A percentile compares a stretch with the other conserved stretches of the same genome.
These are phyloP conservation scores for Ganoderma multipileum DNA, from an alignment of 1,284 basidiomycete genomes.

Conservation along the genomic window DNA sequence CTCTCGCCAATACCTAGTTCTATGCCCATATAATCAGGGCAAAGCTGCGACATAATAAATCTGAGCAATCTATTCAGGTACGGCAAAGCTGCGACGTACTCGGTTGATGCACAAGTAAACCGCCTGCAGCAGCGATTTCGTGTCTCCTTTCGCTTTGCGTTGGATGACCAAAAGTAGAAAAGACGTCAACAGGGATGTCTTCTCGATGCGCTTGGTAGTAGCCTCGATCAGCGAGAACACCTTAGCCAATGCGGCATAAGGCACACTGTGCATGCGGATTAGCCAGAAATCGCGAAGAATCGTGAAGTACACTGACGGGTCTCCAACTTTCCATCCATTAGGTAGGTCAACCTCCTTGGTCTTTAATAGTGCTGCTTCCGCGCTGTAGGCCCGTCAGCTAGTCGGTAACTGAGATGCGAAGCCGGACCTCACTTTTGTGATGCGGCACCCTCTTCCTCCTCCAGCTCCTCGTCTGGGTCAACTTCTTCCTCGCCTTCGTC, in stretches of 20 bases:
- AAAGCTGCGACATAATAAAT: conserved; percentile 59
- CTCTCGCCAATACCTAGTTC: conserved; percentile 98
- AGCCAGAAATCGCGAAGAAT: conserved; percentile 10
- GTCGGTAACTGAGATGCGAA: not conserved
- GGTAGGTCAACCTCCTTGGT: conserved; percentile 79
- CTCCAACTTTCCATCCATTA: conserved; percentile 88
- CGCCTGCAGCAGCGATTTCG: conserved; percentile 79
- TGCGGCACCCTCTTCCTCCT: conserved; percentile 56
- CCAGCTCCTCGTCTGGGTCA: conserved; percentile 64
- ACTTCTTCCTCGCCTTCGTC: conserved; percentile 51
- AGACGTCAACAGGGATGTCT: conserved; percentile 87
- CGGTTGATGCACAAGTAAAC: conserved; percentile 98
- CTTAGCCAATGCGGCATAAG: conserved; percentile 91
- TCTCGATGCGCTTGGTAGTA: conserved; percentile 96
- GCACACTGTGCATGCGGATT: conserved; percentile 67
- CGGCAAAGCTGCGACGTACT: conserved; percentile 52
- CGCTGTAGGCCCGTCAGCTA: conserved; percentile 52
- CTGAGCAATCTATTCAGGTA: not conserved
- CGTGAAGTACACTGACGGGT: conserved; percentile 67
- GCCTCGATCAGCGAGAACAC: conserved; percentile 92
- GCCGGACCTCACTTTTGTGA: conserved; percentile 64
- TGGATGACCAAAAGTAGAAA: conserved; percentile 92
- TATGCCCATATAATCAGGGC: conserved; percentile 95
- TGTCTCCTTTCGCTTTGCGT: conserved; percentile 76
- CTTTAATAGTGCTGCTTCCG: conserved; percentile 69